Base-by-base conservation (phyloP, 75 land plant genomes). In the Sequoiadendron giganteum region DNA sequence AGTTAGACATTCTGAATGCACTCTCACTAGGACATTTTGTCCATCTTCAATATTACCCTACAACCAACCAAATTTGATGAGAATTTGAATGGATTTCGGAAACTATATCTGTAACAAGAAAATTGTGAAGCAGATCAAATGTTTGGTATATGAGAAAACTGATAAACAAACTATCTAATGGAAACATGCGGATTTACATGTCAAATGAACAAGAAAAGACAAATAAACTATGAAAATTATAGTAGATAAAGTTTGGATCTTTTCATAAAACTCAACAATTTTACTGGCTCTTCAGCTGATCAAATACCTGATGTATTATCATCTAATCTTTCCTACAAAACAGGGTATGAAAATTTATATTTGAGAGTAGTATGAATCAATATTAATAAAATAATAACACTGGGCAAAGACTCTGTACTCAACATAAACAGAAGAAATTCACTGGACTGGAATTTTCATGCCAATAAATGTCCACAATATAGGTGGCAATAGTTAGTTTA, bases 1-100 rank as follows among this genome's bases (percentile, higher is more conserved):
- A 19, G 99, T 98, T 43, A 98, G 90, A 85, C 99, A 98, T 85
- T 98, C 99, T 21, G 99, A 98, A 87, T 98, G 99, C 32, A 98
- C 97, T 48, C 99, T 92, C 43, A 97, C 99, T 5, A 97, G 92
- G 72, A 98, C 92, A 88, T 98, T 95, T 89, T 91, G 93, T 10
- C 99, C 99, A 90, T 97, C 94, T 38, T 95, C 96, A 89, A 98
- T 96, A 19, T 98, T 99, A 85, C 99, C 99, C 99, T 97, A 95
- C 70, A 80, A 65, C 39, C 48, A 45, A 82, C 84, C 84, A 82
- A n/a, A 47, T 47, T 42, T 25, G 43, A 42, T 45, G 13, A 81
- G 14, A 45, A 14, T 47, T 47, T 10, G 52, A 47, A 82, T 47
- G 30, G 28, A 47, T 3, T 42, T n/a, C 3, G 7, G 3, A 47